These are phyloP conservation scores for Cladophialophora bantiana DNA, from an alignment of 2,329 filamentous ascomycete species.

Conservation along the genomic window DNA sequence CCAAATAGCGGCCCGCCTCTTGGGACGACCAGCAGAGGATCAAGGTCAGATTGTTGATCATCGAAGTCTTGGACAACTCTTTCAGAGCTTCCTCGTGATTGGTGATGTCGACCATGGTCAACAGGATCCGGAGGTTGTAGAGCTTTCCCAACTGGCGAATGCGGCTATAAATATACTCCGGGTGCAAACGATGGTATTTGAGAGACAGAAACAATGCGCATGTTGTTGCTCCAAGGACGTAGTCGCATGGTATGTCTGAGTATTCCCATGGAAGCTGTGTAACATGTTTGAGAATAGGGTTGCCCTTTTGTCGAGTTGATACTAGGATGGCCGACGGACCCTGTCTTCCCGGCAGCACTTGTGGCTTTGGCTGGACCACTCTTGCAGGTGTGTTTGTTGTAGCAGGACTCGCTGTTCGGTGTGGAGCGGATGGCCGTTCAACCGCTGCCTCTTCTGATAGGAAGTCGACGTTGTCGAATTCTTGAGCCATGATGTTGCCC, in stretches of 20 bases:
- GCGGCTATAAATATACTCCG: conserved; percentile 95
- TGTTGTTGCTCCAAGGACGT: conserved; percentile 83
- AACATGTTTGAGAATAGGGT: conserved; percentile 85
- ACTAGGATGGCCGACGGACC: conserved; percentile 83
- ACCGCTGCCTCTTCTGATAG: conserved; percentile 46
- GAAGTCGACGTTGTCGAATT: conserved; percentile 57
- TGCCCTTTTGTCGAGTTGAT: conserved; percentile 91
- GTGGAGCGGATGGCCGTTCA: conserved; percentile 51
- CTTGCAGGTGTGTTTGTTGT: conserved; percentile 51
- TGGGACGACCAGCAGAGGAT: conserved; percentile 93
- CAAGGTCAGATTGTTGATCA: conserved; percentile 91
- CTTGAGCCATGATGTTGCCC: conserved; percentile 52
- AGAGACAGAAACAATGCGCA: conserved; percentile 92
- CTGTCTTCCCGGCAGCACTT: conserved; percentile 73
- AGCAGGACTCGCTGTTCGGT: conserved; percentile 43
- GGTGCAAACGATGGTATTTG: conserved; percentile 96
- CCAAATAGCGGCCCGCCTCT: conserved; percentile 91
- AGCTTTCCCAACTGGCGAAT: conserved; percentile 84
- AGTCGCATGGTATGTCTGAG: conserved; percentile 94
- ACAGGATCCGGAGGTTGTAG: conserved; percentile 83
- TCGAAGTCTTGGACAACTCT: conserved; percentile 88
- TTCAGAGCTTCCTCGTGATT: conserved; percentile 91
- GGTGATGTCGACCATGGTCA: conserved; percentile 92
- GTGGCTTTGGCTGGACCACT: conserved; percentile 85
- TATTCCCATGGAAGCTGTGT: conserved; percentile 92